Evolutionary conservation across 805 yeast genomes (phyloP), one percentile per base, ranked within the genome.

Genomic region (Ogataea sp.): DNA sequence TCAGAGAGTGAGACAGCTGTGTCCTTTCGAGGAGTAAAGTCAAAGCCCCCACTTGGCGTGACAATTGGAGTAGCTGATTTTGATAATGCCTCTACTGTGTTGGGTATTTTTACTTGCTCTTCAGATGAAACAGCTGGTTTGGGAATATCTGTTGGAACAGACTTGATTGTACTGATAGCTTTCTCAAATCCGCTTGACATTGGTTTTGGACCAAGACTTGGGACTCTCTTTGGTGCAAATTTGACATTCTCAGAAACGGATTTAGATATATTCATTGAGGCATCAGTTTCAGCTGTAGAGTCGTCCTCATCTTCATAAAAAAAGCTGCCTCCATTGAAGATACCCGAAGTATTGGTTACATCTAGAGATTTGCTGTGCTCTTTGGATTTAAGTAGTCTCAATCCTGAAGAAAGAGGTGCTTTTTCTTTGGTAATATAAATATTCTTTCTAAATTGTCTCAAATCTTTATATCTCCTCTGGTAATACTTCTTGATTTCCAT

Each of bases 401-500:
- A n/a, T n/a, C n/a, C n/a, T n/a, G n/a, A n/a, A n/a, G n/a, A n/a
- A n/a, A n/a, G n/a, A n/a, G n/a, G n/a, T n/a, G n/a, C n/a, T n/a
- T n/a, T n/a, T n/a, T n/a, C n/a, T n/a, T n/a, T n/a, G n/a, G n/a
- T n/a, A n/a, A 17, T n/a, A 16, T 30, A 18, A 17, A 18, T 30
- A n/a, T 30, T 30, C 13, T 30, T 30, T 18, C 33, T 30, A 17
- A 15, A 16, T 30, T 18, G 15, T 17, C 11, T 16, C 18, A 30
- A 16, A 17, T 17, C 21, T 8, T 59, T 51, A 64, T 39, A 59
- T 63, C 65, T 68, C 62, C 75, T 50, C 61, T 55, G 69, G 64
- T 57, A 73, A 62, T 58, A 68, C 61, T 51, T 68, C 65, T 40
- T 73, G 55, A 38, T 52, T 62, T 44, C 74, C 75, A 59, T 55